phyloP scores from a whole-genome alignment of 2,329 filamentous ascomycete species.

The Sphaceloma murrayae region DNA sequence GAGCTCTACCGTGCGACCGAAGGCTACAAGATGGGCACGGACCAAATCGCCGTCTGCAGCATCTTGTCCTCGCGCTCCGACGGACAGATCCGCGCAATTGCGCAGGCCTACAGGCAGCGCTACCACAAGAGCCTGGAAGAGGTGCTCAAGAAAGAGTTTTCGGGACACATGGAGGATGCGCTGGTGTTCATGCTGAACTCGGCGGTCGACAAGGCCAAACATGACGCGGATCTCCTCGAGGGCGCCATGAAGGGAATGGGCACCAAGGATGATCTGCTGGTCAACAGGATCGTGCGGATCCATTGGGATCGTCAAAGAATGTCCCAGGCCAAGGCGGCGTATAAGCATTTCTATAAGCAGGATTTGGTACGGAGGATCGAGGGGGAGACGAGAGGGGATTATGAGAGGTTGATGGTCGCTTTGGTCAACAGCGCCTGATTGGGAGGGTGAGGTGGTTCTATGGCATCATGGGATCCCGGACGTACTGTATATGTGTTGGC shows the following conservation, averaged over 20 bases:
- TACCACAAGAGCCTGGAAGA: constrained; percentile 62
- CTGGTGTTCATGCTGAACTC: constrained; percentile 69
- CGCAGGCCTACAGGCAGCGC: constrained; percentile 61
- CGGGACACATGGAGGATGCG: constrained; percentile 83
- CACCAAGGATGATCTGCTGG: constrained; percentile 73
- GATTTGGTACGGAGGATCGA: constrained; percentile 61
- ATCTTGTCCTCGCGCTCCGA: constrained; percentile 69
- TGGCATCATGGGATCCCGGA: too few species aligned
- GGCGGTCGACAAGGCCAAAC: constrained; percentile 70
- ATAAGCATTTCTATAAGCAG: constrained; percentile 58
- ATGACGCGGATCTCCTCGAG: constrained; percentile 74
- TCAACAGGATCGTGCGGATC: constrained; percentile 64
- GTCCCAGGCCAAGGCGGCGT: constrained; percentile 69
- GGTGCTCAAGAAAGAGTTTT: constrained; percentile 73
- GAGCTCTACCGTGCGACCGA: constrained; percentile 70
- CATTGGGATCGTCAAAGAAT: constrained; percentile 76
- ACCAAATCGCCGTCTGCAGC: constrained; percentile 67
- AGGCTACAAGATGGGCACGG: constrained; percentile 59
- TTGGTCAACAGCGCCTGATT: constrained; percentile 21
- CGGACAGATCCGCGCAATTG: constrained; percentile 74
- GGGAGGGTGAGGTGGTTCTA: neutral
- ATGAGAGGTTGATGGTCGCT: constrained; percentile 65
- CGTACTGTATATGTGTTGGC: too few species aligned
- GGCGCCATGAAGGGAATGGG: constrained; percentile 77
- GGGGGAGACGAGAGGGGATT: constrained; percentile 79